phyloP scores from a whole-genome alignment of 257 asterid genomes.

The Cynanchum wilfordii region DNA sequence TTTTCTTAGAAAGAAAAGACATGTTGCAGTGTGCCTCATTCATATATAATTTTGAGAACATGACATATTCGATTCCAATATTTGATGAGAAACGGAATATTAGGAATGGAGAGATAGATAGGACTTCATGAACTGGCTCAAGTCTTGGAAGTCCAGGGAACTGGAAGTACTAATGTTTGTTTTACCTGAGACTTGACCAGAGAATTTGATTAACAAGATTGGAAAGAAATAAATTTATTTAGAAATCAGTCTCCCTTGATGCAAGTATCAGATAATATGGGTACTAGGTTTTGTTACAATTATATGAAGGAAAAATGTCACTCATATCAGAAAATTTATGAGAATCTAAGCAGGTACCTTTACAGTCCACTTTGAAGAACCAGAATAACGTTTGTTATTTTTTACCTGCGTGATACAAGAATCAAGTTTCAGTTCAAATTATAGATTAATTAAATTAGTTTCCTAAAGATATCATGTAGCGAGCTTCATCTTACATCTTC shows the following conservation, averaged over 20 bases:
- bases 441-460: not conserved
- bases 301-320: not conserved
- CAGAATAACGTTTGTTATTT: slow-evolving; percentile 85
- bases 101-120: not conserved
- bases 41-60: not conserved
- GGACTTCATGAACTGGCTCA: not conserved
- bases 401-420: slow-evolving; percentile 49
- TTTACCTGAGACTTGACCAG: not conserved
- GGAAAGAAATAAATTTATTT: not conserved
- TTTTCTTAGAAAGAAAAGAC: not conserved
- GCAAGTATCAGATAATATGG: not conserved
- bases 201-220: not conserved
- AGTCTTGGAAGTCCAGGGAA: not conserved
- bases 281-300: not conserved
- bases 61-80: not conserved
- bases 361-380: slow-evolving; percentile 91
- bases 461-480: not conserved
- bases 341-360: slow-evolving; percentile 47
- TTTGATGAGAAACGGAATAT: not conserved
- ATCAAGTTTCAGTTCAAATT: not conserved
- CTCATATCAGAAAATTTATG: not conserved
- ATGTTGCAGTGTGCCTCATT: not conserved
- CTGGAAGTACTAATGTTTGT: not conserved
- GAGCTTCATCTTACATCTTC: slow-evolving; percentile 61
- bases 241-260: not conserved